phyloP scores from a whole-genome alignment of 345 rosid genomes.

The Garcia nutans region DNA sequence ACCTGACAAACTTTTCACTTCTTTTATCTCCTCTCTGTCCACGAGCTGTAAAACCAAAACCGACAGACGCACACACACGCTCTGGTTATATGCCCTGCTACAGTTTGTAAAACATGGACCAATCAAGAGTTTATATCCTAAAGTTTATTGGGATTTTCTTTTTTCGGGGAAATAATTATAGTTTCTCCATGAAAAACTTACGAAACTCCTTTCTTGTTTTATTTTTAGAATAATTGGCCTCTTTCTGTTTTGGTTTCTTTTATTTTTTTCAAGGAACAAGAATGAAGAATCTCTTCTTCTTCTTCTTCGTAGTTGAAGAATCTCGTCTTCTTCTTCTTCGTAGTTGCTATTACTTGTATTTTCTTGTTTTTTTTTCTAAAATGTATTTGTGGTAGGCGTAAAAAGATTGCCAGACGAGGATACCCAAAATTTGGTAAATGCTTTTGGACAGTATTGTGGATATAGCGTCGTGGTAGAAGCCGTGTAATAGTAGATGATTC shows the following conservation, averaged over 20 bases:
- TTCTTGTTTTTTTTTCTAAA: too few species aligned
- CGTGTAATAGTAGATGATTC: not conserved
- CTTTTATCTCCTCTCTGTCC: constrained; percentile 6
- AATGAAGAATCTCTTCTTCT: not conserved
- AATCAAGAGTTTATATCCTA: not conserved
- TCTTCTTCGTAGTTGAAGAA: not conserved
- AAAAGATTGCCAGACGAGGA: not conserved
- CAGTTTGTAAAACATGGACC: constrained; percentile 35
- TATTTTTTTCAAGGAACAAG: not conserved
- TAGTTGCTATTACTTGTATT: not conserved
- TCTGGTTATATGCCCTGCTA: not conserved
- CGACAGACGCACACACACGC: not conserved
- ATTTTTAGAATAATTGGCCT: not conserved
- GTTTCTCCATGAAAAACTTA: constrained; percentile 14
- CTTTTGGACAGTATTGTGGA: not conserved
- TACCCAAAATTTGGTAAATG: not conserved
- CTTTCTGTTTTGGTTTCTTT: not conserved
- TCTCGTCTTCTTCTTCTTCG: too few species aligned
- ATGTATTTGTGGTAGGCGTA: not conserved
- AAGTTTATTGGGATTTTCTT: not conserved
- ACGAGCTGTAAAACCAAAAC: constrained; percentile 27
- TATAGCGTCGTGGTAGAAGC: not conserved
- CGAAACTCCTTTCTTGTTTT: not conserved
- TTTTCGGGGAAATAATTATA: not conserved
- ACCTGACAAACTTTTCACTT: constrained; percentile 28